These are phyloP conservation scores for Aeschynomene evenia DNA, from an alignment of 306 rosid genomes.

Conservation along the genomic window DNA sequence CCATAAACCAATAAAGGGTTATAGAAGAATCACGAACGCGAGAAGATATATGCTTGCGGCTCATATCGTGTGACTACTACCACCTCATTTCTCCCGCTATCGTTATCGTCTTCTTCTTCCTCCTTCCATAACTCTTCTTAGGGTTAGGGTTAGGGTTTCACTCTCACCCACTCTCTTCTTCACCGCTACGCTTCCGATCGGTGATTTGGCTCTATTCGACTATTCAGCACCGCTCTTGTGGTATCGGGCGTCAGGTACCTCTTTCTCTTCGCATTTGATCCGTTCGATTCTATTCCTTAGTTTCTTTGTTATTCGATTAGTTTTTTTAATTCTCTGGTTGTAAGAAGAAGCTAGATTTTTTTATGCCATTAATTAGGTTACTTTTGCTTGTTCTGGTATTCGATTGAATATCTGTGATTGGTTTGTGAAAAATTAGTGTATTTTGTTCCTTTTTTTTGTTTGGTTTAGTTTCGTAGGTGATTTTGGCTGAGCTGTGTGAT, in stretches of 20 bases:
- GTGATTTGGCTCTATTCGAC: no score
- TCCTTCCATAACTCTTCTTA: background rate
- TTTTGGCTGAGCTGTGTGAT: background rate
- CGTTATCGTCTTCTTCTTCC: slow-evolving; percentile 7
- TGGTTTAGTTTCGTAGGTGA: slow-evolving; percentile 2
- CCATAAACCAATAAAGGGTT: background rate
- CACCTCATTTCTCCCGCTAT: background rate
- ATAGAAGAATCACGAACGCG: slow-evolving; percentile 35
- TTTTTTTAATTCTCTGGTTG: background rate
- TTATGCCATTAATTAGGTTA: no score
- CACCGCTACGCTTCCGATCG: background rate
- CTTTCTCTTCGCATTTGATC: background rate
- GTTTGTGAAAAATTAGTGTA: background rate
- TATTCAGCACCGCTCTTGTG: background rate
- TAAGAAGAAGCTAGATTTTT: no score
- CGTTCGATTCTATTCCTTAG: background rate
- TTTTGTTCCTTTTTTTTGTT: background rate
- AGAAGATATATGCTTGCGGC: slow-evolving; percentile 17
- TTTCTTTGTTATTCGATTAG: background rate
- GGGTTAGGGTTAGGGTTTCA: slow-evolving; percentile 33
- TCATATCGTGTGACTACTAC: slow-evolving; percentile 25
- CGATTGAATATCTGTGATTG: background rate
- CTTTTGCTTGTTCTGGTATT: background rate
- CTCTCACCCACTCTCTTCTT: slow-evolving; percentile 19
- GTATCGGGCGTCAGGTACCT: background rate